Conservation (phyloP, 129 eudicot species). For the Solidago caesia region DNA sequence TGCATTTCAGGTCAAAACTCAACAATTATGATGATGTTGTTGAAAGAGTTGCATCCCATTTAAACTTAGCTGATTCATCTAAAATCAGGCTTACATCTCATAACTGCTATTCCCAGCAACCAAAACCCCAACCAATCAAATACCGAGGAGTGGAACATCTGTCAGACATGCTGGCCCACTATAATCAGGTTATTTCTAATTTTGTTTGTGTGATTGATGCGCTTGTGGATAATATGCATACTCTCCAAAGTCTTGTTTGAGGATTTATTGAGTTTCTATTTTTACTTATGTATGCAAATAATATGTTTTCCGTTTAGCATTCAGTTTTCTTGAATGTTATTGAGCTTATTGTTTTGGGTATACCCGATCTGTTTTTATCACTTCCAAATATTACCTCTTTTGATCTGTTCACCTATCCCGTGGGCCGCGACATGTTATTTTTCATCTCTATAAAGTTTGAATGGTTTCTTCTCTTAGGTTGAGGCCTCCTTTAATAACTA, state of each 20-base stretch:
- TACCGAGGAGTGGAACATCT: slow-evolving; percentile 72
- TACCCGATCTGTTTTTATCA: too few relatives aligned
- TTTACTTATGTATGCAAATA: too few relatives aligned
- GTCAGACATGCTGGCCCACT: slow-evolving; percentile 74
- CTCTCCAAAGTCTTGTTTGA: too few relatives aligned
- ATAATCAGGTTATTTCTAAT: slow-evolving; percentile 62
- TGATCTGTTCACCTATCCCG: too few relatives aligned
- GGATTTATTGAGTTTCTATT: too few relatives aligned
- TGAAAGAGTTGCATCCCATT: slow-evolving; percentile 62
- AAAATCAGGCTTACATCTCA: slow-evolving; percentile 90
- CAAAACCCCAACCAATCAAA: slow-evolving; percentile 80
- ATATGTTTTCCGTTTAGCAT: neutral
- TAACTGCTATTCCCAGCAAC: slow-evolving; percentile 86
- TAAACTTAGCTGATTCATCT: slow-evolving; percentile 65
- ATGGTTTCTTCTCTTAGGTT: neutral
- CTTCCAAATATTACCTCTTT: too few relatives aligned
- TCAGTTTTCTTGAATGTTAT: too few relatives aligned
- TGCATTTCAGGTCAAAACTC: slow-evolving; percentile 60
- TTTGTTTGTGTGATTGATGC: neutral
- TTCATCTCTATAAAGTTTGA: neutral
- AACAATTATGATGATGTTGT: slow-evolving; percentile 83
- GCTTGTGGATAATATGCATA: slow-evolving; percentile 4
- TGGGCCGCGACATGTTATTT: neutral
- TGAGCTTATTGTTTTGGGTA: too few relatives aligned
- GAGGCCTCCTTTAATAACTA: neutral